Conservation (phyloP, 148 eudicot genomes). For the Heliamphora exappendiculata region DNA sequence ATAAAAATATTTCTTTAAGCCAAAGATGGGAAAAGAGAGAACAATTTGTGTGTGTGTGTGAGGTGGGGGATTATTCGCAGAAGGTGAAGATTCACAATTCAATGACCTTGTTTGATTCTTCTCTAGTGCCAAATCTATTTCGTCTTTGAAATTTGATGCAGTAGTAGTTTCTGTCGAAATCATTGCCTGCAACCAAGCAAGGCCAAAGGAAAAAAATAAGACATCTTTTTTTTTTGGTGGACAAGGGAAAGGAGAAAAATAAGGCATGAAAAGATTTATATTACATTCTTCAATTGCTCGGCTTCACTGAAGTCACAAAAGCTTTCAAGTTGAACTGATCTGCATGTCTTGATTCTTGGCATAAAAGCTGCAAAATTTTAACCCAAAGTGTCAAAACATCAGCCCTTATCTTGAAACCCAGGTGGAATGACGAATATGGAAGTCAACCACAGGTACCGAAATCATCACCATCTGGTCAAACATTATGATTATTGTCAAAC, state of each 20-base stretch:
- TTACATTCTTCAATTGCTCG: constrained; percentile 41
- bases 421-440: background rate
- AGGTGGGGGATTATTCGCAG: no score
- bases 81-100: background rate
- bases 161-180: constrained; percentile 19
- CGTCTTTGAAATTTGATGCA: constrained; percentile 17
- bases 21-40: background rate
- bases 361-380: constrained; percentile 57
- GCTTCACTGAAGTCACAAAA: constrained; percentile 62
- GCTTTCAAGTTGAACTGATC: constrained; percentile 55
- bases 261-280: background rate
- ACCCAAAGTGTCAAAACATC: constrained; percentile 12
- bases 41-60: no score
- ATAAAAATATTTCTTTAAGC: background rate
- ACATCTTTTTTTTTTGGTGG: background rate
- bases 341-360: constrained; percentile 62
- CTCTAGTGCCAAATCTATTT: constrained; percentile 9
- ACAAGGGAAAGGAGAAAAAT: background rate
- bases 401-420: constrained; percentile 1
- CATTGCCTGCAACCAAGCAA: constrained; percentile 25
- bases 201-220: background rate
- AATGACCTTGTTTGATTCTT: constrained; percentile 27
- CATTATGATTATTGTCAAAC: background rate
- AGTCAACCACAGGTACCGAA: background rate
- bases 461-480: background rate